phyloP scores from a whole-genome alignment of 2,329 filamentous ascomycete species.

The Camillea tinctor region DNA sequence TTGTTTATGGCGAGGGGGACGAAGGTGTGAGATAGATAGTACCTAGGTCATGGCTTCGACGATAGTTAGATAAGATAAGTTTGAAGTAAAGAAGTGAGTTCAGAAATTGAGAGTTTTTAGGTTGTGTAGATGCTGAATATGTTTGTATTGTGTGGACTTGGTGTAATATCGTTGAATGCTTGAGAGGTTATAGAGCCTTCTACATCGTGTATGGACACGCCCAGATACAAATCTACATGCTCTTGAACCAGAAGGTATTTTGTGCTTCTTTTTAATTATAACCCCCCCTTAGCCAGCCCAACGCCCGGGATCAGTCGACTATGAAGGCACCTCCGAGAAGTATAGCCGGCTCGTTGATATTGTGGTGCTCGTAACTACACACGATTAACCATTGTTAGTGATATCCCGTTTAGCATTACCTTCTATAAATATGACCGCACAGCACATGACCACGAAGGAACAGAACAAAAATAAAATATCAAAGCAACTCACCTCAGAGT shows the following conservation, averaged over 20 bases:
- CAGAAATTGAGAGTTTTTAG: too few relatives aligned
- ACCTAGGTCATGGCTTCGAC: too few relatives aligned
- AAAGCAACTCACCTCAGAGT: conserved; percentile 62
- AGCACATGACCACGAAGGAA: neutral
- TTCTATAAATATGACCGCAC: neutral
- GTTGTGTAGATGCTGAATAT: too few relatives aligned
- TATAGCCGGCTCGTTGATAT: conserved; percentile 74
- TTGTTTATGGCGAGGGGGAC: conserved; percentile 51
- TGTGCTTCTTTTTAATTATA: neutral
- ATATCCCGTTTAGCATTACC: neutral
- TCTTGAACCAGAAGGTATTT: neutral
- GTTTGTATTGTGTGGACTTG: too few relatives aligned
- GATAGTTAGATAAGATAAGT: too few relatives aligned
- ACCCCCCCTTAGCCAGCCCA: neutral
- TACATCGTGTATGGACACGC: too few relatives aligned
- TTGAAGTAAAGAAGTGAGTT: too few relatives aligned
- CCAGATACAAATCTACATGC: neutral
- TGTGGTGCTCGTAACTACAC: conserved; percentile 78
- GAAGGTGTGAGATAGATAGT: conserved; percentile 5
- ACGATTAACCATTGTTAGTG: conserved; percentile 8
- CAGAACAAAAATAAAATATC: neutral
- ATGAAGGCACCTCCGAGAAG: conserved; percentile 72
- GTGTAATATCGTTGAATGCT: too few relatives aligned
- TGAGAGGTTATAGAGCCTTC: too few relatives aligned
- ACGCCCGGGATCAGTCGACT: conserved; percentile 34